A percentile compares a stretch with the other conserved stretches of the same genome.
These are phyloP conservation scores for Ogataea wickerhamii DNA, from an alignment of 805 yeast genomes.

Conservation along the genomic window DNA sequence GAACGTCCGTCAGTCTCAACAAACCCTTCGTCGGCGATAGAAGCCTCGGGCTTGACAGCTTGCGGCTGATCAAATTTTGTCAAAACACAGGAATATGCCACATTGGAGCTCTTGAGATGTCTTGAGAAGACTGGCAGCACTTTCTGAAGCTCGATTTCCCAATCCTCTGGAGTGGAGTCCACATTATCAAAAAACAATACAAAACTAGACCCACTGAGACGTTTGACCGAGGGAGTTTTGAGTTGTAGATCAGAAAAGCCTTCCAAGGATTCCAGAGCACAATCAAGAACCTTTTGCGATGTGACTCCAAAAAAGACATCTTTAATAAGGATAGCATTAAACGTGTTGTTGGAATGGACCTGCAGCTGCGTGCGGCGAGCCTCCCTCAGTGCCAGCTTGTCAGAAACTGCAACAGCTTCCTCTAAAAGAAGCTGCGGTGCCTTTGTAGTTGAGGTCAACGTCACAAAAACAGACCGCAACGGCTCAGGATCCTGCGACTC, in stretches of 20 bases:
- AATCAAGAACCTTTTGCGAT: slow-evolving; percentile 38
- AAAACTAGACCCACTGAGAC: slow-evolving; percentile 41
- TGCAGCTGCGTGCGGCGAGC: slow-evolving; percentile 26
- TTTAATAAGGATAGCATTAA: slow-evolving; percentile 53
- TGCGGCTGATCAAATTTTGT: slow-evolving; percentile 41
- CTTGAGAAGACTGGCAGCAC: slow-evolving; percentile 36
- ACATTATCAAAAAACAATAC: slow-evolving; percentile 38
- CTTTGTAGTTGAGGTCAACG: slow-evolving; percentile 29
- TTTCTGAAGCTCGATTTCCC: slow-evolving; percentile 41
- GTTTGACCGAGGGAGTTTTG: slow-evolving; percentile 32
- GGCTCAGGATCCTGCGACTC: slow-evolving; percentile 86
- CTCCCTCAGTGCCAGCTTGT: slow-evolving; percentile 26
- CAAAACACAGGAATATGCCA: slow-evolving; percentile 49
- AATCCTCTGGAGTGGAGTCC: slow-evolving; percentile 33
- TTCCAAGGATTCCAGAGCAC: slow-evolving; percentile 22
- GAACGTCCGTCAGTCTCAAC: not conserved
- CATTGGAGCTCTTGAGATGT: slow-evolving; percentile 35
- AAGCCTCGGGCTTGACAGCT: slow-evolving; percentile 28
- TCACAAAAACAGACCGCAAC: slow-evolving; percentile 64
- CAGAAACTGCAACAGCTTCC: slow-evolving; percentile 38
- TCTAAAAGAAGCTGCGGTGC: slow-evolving; percentile 46
- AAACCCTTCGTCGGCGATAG: slow-evolving; percentile 1
- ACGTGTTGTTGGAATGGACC: slow-evolving; percentile 29
- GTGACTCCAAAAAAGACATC: slow-evolving; percentile 55
- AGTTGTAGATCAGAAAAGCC: slow-evolving; percentile 2